These are phyloP conservation scores for Termitomyces sp. DNA, from an alignment of 768 basidiomycete genomes.

Conservation along the genomic window DNA sequence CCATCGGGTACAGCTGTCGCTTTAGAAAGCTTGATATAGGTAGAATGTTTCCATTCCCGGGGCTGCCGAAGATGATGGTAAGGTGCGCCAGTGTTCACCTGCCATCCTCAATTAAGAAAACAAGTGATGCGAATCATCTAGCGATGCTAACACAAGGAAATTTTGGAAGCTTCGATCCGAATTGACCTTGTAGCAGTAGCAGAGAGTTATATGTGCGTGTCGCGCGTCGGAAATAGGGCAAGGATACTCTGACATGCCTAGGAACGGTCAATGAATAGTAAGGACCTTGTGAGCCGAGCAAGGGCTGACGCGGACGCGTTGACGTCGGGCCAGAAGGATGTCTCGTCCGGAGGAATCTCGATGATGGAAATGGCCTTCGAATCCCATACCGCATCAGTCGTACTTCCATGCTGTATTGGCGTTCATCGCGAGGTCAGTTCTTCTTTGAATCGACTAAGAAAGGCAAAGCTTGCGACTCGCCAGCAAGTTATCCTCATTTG, in stretches of 20 bases:
- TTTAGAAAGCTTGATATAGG: not conserved
- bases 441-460: not conserved
- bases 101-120: not conserved
- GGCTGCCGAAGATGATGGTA: not conserved
- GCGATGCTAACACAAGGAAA: not conserved
- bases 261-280: not conserved
- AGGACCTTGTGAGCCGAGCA: not conserved
- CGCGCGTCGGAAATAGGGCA: not conserved
- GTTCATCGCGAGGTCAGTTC: not conserved
- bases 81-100: not conserved
- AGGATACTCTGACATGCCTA: not conserved
- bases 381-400: not conserved
- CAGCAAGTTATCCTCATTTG: not conserved
- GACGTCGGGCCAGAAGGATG: not conserved
- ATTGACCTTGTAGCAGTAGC: not conserved
- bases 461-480: not conserved
- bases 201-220: not conserved
- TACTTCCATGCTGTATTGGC: conserved; percentile 1
- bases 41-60: not conserved
- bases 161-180: not conserved
- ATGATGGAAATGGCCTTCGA: not conserved
- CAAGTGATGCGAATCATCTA: not conserved
- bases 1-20: not conserved
- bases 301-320: not conserved
- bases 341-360: not conserved